phyloP scores from a whole-genome alignment of 1,284 basidiomycete genomes.

The Ustilago bromivora region DNA sequence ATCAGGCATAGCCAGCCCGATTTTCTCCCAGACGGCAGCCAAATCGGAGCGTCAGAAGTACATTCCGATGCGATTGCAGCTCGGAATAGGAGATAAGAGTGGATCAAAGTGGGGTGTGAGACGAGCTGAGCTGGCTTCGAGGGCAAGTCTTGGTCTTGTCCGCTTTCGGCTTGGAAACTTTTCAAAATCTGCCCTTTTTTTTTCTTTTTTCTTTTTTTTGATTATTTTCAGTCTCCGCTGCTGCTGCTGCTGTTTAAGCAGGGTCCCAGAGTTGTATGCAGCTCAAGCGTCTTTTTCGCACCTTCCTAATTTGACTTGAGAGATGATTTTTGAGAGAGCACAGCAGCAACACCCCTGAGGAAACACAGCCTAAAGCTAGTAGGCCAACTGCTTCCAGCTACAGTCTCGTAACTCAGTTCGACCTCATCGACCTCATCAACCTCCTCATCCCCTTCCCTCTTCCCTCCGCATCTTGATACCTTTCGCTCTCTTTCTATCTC shows the following conservation, averaged over 20 bases:
- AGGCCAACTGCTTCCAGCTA: neutral
- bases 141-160: conserved; percentile 12
- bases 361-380: conserved; percentile 14
- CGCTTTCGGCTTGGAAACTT: conserved; percentile 17
- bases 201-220: neutral
- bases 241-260: conserved; percentile 5
- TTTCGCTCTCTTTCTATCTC: conserved; percentile 24
- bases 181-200: conserved; percentile 2
- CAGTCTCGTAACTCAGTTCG: neutral
- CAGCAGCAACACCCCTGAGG: conserved; percentile 23
- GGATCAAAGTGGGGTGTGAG: neutral
- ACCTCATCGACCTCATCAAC: neutral
- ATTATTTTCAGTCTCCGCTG: conserved; percentile 22
- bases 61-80: neutral
- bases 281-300: conserved; percentile 8
- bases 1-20: neutral
- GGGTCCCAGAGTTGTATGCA: conserved; percentile 16
- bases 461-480: conserved; percentile 5
- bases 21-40: neutral
- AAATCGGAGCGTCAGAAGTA: neutral
- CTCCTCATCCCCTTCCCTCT: neutral
- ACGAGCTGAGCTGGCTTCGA: neutral
- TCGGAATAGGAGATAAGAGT: too few relatives aligned
- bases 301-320: conserved; percentile 34
- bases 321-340: conserved; percentile 3